Evolutionary conservation across 192 early-diverging fungal species (phyloP).

Genomic region (Anaeromyces robustus): DNA sequence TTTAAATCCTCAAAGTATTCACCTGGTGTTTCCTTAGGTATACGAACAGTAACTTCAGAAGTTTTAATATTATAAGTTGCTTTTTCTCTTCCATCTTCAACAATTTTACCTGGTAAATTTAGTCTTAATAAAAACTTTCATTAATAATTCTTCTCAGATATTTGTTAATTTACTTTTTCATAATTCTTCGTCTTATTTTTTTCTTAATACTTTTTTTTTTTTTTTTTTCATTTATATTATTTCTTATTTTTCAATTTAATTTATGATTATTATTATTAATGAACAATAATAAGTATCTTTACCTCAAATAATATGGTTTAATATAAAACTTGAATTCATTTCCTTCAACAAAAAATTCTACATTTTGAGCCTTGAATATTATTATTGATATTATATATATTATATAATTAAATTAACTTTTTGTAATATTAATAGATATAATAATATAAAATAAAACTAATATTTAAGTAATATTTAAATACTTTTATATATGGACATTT

Average conservation of each 20-base stretch:
- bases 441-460: no score
- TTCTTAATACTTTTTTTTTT: no score
- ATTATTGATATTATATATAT: neutral
- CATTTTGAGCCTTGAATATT: conserved; percentile 47
- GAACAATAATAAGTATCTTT: neutral
- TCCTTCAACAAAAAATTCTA: conserved; percentile 73
- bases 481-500: conserved; percentile 69
- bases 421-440: no score
- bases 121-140: conserved; percentile 40
- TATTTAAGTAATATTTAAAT: neutral
- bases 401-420: no score
- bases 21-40: conserved; percentile 69
- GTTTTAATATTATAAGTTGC: conserved; percentile 63
- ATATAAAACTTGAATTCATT: conserved; percentile 76
- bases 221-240: no score
- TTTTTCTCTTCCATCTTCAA: conserved; percentile 71
- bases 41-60: conserved; percentile 50
- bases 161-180: no score
- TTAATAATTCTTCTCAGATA: no score
- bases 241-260: neutral
- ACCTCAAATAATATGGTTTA: conserved; percentile 84
- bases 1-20: conserved; percentile 77
- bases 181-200: no score
- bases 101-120: conserved; percentile 58
- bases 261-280: neutral